These are phyloP conservation scores for Fraxinus pennsylvanica DNA, from an alignment of 257 asterid species.

Conservation along the genomic window DNA sequence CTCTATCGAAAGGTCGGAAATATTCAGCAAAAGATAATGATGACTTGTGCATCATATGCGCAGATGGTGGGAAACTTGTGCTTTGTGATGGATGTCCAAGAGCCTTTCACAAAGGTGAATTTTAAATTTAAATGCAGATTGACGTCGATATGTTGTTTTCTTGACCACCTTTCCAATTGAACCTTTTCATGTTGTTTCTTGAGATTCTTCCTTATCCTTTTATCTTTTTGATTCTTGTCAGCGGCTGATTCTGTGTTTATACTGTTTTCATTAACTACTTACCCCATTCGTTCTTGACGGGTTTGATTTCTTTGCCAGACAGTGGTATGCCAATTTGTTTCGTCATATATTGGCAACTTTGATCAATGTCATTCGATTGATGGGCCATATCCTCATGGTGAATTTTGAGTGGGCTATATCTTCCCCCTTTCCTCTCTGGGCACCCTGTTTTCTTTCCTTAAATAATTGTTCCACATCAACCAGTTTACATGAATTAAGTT, in stretches of 20 bases:
- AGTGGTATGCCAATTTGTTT: background rate
- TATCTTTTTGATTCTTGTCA: background rate
- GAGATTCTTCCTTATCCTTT: background rate
- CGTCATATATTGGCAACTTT: slow-evolving; percentile 6
- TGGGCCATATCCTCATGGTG: background rate
- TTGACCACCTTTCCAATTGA: background rate
- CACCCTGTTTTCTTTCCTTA: background rate
- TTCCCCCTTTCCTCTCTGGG: background rate
- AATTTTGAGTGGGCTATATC: too few species aligned
- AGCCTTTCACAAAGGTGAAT: slow-evolving; percentile 93
- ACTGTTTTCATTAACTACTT: background rate
- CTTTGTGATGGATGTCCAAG: slow-evolving; percentile 99
- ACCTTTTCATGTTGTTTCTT: slow-evolving; percentile 17
- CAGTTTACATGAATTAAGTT: background rate
- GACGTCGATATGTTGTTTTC: slow-evolving; percentile 16
- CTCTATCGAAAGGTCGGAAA: slow-evolving; percentile 81
- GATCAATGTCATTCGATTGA: slow-evolving; percentile 1
- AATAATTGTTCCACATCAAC: background rate
- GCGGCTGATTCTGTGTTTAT: background rate
- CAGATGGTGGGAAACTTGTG: slow-evolving; percentile 98
- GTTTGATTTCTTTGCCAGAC: background rate
- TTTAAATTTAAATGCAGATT: slow-evolving; percentile 26
- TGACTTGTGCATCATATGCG: slow-evolving; percentile 95
- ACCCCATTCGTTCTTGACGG: background rate
- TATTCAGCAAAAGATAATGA: slow-evolving; percentile 73